phyloP scores from a whole-genome alignment of 805 yeast genomes.

The Metschnikowia similis region DNA sequence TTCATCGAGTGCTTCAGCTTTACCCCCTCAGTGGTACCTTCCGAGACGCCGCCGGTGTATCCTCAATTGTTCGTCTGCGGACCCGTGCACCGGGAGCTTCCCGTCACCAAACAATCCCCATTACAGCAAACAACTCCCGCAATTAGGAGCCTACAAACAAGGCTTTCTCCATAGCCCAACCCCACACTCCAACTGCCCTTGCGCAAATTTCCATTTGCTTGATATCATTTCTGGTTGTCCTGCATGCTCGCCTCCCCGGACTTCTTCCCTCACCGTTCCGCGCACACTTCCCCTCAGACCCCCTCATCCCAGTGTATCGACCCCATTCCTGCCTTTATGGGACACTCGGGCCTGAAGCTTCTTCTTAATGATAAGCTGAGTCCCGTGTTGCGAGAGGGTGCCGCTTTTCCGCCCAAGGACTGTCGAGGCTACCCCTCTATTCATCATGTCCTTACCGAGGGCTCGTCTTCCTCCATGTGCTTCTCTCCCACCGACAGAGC shows the following conservation, averaged over 20 bases:
- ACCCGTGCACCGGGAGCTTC: too few species aligned
- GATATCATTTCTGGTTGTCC: background rate
- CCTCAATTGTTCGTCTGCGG: too few species aligned
- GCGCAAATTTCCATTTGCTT: too few species aligned
- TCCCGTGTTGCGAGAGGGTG: background rate
- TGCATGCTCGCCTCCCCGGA: conserved; percentile 5
- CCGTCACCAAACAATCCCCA: too few species aligned
- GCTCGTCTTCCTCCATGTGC: conserved; percentile 4
- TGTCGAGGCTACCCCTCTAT: background rate
- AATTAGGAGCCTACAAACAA: too few species aligned
- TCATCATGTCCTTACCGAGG: conserved; percentile 1
- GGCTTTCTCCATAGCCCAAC: too few species aligned
- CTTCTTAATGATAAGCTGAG: background rate
- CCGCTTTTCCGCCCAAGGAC: background rate
- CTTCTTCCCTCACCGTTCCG: background rate
- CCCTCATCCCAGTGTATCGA: conserved; percentile 1
- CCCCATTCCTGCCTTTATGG: conserved; percentile 12
- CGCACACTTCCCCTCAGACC: background rate
- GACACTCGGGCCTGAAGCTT: conserved; percentile 14
- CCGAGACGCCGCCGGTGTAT: too few species aligned
- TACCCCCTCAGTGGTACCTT: too few species aligned
- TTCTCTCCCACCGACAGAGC: conserved; percentile 14
- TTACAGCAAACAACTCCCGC: too few species aligned
- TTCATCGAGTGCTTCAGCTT: too few species aligned
- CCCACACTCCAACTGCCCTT: background rate